Evolutionary conservation across 345 rosid species (phyloP), one percentile per base, ranked within the genome.

Genomic region (Kernera saxatilis): DNA sequence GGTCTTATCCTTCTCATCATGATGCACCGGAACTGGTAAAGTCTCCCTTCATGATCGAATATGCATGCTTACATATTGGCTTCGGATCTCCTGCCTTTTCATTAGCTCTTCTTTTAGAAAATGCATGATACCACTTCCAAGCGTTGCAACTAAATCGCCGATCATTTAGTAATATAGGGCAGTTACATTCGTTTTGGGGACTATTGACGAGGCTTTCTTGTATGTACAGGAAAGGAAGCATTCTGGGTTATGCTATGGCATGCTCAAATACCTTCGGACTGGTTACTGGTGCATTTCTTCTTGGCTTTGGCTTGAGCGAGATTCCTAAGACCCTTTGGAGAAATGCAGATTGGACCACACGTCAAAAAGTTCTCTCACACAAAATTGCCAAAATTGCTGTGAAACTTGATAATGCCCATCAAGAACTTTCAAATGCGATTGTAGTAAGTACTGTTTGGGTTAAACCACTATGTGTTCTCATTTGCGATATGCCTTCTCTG

Each of bases 221-320:
- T 70, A 10, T 40, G 52, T 40, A 76, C 43, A 90, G 98, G 86
- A 79, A 39, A 9, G 87, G 83, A 59, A 79, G 80, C 72, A 77
- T 95, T 81, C 80, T 90, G 62, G 99, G 96, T 66, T 81, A 92
- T 63, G 99, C 98, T 72, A 95, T 95, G 97, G 99, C 91, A 29
- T 90, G 95, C 74, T 92, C 99, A 45, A 95, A 95, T 81, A 92
- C 99, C n/a, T 95, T 95, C 85, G 99, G 99, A 72, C 96, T 95
- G 33, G 97, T 95, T 56, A 95, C 99, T 2, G 98, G 99, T 67
- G 92, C 92, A 73, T 95, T 95, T 81, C 99, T 95, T 78, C 98
- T 95, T 83, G 99, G 99, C 17, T 95, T 95, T 77, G 98, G 99
- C 76, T 75, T 95, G 85, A 88, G 96, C 75, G 96, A 95, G 77